Conservation (phyloP, 495 filamentous ascomycete species). For the Penicillium dipodomyicola region DNA sequence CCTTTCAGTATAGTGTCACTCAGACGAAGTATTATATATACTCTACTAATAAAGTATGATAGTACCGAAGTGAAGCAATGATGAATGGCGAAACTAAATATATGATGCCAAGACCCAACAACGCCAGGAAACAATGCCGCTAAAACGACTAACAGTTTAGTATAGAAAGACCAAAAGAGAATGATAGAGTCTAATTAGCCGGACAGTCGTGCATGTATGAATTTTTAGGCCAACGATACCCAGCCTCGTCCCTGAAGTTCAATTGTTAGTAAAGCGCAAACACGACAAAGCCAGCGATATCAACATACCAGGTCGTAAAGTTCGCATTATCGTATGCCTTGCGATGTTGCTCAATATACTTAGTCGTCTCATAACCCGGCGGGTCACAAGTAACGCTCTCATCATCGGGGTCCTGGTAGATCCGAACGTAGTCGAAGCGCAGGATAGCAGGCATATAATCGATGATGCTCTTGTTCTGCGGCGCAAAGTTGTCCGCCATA, state of each 20-base stretch:
- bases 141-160: conserved; percentile 27
- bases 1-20: too few relatives aligned
- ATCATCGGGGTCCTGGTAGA: conserved; percentile 65
- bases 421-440: conserved; percentile 71
- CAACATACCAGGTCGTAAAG: conserved; percentile 50
- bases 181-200: conserved; percentile 1
- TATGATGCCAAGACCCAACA: conserved; percentile 18
- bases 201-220: conserved; percentile 47
- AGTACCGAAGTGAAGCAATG: conserved; percentile 1
- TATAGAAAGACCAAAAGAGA: conserved; percentile 12
- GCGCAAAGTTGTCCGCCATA: conserved; percentile 67
- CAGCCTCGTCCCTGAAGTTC: conserved; percentile 32
- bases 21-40: neutral
- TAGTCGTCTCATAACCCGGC: conserved; percentile 62
- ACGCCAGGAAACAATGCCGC: conserved; percentile 40
- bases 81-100: conserved; percentile 5
- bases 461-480: conserved; percentile 54
- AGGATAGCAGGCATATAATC: conserved; percentile 65
- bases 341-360: conserved; percentile 66
- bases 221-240: conserved; percentile 50
- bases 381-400: conserved; percentile 70
- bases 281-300: neutral
- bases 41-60: neutral
- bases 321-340: conserved; percentile 65
- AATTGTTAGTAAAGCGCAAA: conserved; percentile 10